Evolutionary conservation across 371 early-diverging fungal genomes (phyloP).

Genomic region (Mortierella sp.): DNA sequence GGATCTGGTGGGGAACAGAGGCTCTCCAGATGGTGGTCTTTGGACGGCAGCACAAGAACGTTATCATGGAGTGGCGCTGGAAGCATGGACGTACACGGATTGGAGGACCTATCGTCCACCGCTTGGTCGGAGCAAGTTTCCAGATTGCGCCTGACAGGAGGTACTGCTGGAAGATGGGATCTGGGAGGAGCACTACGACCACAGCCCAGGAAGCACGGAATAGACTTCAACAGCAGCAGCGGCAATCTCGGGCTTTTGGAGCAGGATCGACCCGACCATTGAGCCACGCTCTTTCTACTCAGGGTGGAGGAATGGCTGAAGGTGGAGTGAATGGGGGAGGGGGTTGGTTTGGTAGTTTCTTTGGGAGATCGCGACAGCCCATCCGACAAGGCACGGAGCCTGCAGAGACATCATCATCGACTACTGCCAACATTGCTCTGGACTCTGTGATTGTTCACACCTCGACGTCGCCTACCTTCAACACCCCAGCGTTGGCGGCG

Average conservation of each 20-base stretch:
- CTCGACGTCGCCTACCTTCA: background rate
- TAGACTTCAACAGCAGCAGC: background rate
- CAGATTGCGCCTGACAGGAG: slow-evolving; percentile 30
- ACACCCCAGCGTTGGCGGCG: background rate
- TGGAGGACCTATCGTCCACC: slow-evolving; percentile 38
- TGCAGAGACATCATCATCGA: background rate
- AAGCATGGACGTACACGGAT: slow-evolving; percentile 31
- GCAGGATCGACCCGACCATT: background rate
- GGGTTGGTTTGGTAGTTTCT: slow-evolving; percentile 22
- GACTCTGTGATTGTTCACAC: background rate
- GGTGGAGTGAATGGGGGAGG: background rate
- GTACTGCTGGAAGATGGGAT: slow-evolving; percentile 46
- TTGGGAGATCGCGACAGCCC: background rate
- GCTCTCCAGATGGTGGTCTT: slow-evolving; percentile 50
- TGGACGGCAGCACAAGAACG: slow-evolving; percentile 44
- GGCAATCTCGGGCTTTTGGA: background rate
- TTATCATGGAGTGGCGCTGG: slow-evolving; percentile 53
- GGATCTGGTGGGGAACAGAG: slow-evolving; percentile 56
- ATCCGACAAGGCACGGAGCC: background rate
- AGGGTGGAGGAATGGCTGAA: background rate
- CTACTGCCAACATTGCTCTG: background rate
- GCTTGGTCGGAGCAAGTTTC: slow-evolving; percentile 43
- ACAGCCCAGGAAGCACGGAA: background rate
- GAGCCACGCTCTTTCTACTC: background rate
- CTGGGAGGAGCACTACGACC: slow-evolving; percentile 16